phyloP scores from a whole-genome alignment of 2,329 filamentous ascomycete species.

The Xylaria sp. region DNA sequence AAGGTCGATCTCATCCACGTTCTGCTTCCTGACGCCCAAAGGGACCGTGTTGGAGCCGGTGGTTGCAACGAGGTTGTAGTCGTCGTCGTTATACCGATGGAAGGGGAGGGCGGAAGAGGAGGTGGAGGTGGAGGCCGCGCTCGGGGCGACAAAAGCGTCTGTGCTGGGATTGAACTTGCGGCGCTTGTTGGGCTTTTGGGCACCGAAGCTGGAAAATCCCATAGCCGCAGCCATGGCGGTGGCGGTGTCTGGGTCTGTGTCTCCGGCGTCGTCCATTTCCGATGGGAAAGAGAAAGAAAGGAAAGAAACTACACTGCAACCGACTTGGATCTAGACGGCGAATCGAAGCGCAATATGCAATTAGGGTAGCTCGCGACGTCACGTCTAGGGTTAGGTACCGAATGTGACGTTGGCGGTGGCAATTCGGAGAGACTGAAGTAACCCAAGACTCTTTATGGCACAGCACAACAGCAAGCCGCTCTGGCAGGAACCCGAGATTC shows the following conservation, averaged over 20 bases:
- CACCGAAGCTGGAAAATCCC: slow-evolving; percentile 79
- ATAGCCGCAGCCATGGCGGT: slow-evolving; percentile 72
- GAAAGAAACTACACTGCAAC: not conserved
- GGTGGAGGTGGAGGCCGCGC: slow-evolving; percentile 41
- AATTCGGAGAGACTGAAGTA: slow-evolving; percentile 8
- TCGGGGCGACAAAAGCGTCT: slow-evolving; percentile 46
- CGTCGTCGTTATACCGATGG: slow-evolving; percentile 29
- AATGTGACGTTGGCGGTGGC: slow-evolving; percentile 12
- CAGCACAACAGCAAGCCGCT: not conserved
- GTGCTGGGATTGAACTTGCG: slow-evolving; percentile 71
- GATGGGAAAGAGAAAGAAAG: not conserved
- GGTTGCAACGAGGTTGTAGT: slow-evolving; percentile 8
- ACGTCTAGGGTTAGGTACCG: slow-evolving; percentile 5
- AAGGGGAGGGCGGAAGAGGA: slow-evolving; percentile 38
- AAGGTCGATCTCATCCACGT: slow-evolving; percentile 59
- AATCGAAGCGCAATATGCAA: slow-evolving; percentile 1
- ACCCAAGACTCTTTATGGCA: slow-evolving; percentile 14
- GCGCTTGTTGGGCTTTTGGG: slow-evolving; percentile 67
- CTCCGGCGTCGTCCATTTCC: slow-evolving; percentile 45
- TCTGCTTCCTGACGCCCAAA: slow-evolving; percentile 52
- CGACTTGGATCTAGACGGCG: not conserved
- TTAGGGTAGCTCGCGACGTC: not conserved
- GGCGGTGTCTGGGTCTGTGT: slow-evolving; percentile 54
- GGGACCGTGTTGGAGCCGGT: slow-evolving; percentile 53
- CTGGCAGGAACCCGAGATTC: not conserved